Evolutionary conservation across 768 basidiomycete genomes (phyloP).

Genomic region (Suillus americanus): DNA sequence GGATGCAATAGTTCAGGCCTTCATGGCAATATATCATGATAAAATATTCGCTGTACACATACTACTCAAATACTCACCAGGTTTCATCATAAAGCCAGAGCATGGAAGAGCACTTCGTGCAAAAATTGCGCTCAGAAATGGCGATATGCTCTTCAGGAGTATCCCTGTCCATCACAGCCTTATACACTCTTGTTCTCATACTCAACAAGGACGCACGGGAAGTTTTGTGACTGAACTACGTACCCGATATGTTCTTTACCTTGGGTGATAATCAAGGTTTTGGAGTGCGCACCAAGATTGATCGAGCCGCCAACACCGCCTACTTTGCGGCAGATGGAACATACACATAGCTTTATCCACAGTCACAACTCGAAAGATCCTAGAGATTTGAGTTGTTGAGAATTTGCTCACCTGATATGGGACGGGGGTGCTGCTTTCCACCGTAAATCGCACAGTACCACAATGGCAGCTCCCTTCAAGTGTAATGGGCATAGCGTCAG

Average conservation of each 20-base stretch:
- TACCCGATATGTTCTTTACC: constrained; percentile 59
- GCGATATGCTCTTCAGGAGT: constrained; percentile 47
- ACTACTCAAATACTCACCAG: constrained; percentile 41
- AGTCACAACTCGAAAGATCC: not conserved
- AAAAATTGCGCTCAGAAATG: constrained; percentile 62
- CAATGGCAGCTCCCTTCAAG: constrained; percentile 42
- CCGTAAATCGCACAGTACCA: constrained; percentile 33
- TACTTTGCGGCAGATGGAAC: constrained; percentile 72
- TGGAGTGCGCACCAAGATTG: constrained; percentile 57
- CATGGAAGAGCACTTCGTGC: constrained; percentile 63
- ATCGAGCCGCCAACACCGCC: constrained; percentile 65
- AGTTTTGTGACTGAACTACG: not conserved
- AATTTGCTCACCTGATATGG: constrained; percentile 53
- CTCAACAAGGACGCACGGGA: not conserved
- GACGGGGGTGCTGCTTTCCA: constrained; percentile 51
- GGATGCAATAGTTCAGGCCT: constrained; percentile 70
- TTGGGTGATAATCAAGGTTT: constrained; percentile 48
- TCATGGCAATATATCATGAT: not conserved
- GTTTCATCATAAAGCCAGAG: constrained; percentile 59
- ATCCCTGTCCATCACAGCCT: constrained; percentile 58
- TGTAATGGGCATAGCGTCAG: constrained; percentile 49
- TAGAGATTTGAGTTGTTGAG: not conserved
- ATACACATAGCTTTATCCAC: constrained; percentile 50
- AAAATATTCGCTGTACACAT: not conserved
- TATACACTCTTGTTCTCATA: constrained; percentile 50